Evolutionary conservation across 441 rosid genomes (phyloP), one percentile per base, ranked within the genome.

Genomic region (Gossypium davidsonii): DNA sequence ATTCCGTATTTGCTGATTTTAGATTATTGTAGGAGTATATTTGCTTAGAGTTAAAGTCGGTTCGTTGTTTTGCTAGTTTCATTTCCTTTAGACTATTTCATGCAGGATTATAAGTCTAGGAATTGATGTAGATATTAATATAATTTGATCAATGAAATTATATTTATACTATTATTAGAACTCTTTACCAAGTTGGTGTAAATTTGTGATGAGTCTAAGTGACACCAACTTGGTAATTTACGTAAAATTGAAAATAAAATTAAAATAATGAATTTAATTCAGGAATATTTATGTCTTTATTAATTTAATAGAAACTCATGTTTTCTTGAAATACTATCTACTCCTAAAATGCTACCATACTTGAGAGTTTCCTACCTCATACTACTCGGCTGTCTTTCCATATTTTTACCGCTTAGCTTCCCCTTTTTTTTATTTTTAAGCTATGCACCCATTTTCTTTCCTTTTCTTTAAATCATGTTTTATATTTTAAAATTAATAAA

Each of bases 211-310:
- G 63, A 25, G 63, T 58, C 39, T 25, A 57, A 21, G 15, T 23
- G 31, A 57, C 26, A 57, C 34, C 6, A 57, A 57, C 34, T 57
- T 57, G 61, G 63, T 58, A 58, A 58, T 58, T 58, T 58, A 58
- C 37, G 0, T 25, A 58, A 58, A 58, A 58, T 11, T 34, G 37
- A 58, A 58, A 58, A 58, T 58, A 26, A 26, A 58, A 11, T 58
- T 6, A 26, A 57, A 56, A 57, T 23, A 21, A 51, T 15, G 17
- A 51, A 51, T n/a, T 15, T 4, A 51, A 58, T 25, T 58, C 62
- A 23, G 37, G 62, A 58, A 58, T 58, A 58, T 58, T 23, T 58
- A 58, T 58, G 62, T 25, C 37, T 49, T n/a, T 23, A 11, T 58
- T 58, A 23, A 10, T 58, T 58, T 58, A 58, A 23, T 58, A 58